These are phyloP conservation scores for Carpinus fangiana DNA, from an alignment of 306 rosid genomes.

Conservation along the genomic window DNA sequence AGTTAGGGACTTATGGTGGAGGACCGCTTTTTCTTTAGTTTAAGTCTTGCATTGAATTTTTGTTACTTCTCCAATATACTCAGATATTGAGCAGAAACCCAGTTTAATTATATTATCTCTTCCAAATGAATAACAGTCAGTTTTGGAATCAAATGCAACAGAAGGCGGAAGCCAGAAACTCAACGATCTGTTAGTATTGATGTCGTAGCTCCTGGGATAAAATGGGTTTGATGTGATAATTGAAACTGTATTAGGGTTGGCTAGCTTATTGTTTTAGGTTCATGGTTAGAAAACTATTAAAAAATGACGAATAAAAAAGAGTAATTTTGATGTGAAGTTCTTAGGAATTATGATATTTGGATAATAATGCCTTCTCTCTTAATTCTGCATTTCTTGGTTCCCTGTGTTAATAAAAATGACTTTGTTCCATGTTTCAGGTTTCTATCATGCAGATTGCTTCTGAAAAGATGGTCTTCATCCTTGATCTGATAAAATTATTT, in stretches of 20 bases:
- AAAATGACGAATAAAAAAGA: neutral
- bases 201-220: neutral
- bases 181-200: neutral
- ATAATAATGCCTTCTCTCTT: neutral
- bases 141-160: neutral
- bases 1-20: neutral
- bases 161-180: neutral
- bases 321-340: neutral
- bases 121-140: neutral
- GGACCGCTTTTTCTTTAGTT: slow-evolving; percentile 3
- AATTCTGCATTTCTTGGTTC: neutral
- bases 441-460: slow-evolving; percentile 96
- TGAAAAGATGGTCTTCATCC: slow-evolving; percentile 66
- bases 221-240: neutral
- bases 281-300: neutral
- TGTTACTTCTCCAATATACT: neutral
- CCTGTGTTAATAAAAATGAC: neutral
- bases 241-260: neutral
- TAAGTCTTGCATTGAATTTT: neutral
- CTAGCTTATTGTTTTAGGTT: neutral
- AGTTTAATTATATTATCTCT: neutral
- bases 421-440: slow-evolving; percentile 62
- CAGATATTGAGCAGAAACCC: neutral
- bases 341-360: neutral
- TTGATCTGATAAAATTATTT: slow-evolving; percentile 79